Conservation (phyloP, 1,139 yeast species). For the Candida buenavistaensis region DNA sequence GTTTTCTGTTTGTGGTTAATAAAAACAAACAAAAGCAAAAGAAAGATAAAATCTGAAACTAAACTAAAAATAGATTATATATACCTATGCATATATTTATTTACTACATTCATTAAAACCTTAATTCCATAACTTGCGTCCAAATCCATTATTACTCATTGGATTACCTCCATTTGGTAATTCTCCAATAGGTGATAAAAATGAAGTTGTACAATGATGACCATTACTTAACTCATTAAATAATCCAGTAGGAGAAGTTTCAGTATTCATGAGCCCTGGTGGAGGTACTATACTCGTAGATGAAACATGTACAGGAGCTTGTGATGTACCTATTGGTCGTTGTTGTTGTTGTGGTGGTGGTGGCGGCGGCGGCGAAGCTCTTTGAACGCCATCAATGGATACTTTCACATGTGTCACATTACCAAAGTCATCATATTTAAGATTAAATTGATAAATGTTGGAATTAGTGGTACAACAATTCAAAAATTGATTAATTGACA, state of each 20-base stretch:
- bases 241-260: slow-evolving; percentile 14
- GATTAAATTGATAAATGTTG: slow-evolving; percentile 37
- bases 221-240: slow-evolving; percentile 7
- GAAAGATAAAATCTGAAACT: too few species aligned
- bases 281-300: slow-evolving; percentile 2
- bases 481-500: slow-evolving; percentile 46
- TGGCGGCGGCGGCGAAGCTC: slow-evolving; percentile 10
- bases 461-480: slow-evolving; percentile 26
- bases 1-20: too few species aligned
- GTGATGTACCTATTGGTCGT: too few species aligned
- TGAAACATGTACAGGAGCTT: not conserved
- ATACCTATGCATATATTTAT: too few species aligned
- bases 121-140: slow-evolving; percentile 20
- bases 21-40: too few species aligned
- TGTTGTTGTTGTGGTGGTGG: slow-evolving; percentile 5
- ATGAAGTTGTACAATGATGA: slow-evolving; percentile 4
- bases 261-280: slow-evolving; percentile 8
- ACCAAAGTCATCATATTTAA: slow-evolving; percentile 49
- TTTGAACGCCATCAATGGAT: slow-evolving; percentile 11
- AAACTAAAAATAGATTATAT: too few species aligned
- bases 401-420: slow-evolving; percentile 46
- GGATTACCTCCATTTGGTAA: slow-evolving; percentile 7
- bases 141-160: slow-evolving; percentile 12
- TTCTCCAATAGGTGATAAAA: slow-evolving; percentile 15
- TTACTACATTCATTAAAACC: too few species aligned